Conservation (phyloP, 2,329 filamentous ascomycete genomes). For the Colletotrichum kahawae region DNA sequence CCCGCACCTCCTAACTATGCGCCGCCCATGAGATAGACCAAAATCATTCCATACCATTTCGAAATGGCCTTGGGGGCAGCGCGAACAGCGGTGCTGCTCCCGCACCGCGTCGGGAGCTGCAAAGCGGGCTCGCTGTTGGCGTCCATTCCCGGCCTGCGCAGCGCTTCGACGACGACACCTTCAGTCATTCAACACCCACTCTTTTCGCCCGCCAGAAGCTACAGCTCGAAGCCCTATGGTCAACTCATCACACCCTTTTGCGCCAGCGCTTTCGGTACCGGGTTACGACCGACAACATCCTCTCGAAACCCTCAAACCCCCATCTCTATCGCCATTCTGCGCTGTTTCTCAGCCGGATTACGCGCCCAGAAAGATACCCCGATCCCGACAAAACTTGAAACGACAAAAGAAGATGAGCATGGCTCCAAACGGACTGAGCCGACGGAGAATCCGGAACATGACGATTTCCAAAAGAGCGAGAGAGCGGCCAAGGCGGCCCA, state of each 20-base stretch:
- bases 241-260: not conserved
- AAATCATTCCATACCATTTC: not conserved
- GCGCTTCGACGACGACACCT: not conserved
- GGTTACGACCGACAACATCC: not conserved
- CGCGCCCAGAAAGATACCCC: slow-evolving; percentile 26
- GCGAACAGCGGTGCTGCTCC: slow-evolving; percentile 53
- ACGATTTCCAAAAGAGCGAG: slow-evolving; percentile 71
- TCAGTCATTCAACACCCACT: slow-evolving; percentile 9
- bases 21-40: slow-evolving; percentile 17
- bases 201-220: not conserved
- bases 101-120: slow-evolving; percentile 45
- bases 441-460: slow-evolving; percentile 28
- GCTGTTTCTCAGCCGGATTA: slow-evolving; percentile 34
- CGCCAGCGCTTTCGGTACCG: not conserved
- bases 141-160: slow-evolving; percentile 22
- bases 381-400: not conserved
- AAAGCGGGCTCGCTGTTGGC: slow-evolving; percentile 2
- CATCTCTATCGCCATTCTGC: slow-evolving; percentile 22
- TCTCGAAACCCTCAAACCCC: not conserved
- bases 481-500: slow-evolving; percentile 87
- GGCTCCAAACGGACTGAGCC: slow-evolving; percentile 40
- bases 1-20: slow-evolving; percentile 14
- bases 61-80: slow-evolving; percentile 45
- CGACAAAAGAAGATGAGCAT: not conserved
- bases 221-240: not conserved